Evolutionary conservation across 371 early-diverging fungal genomes (phyloP), one percentile per base, ranked within the genome.

Genomic region (Lichtheimia hyalospora): DNA sequence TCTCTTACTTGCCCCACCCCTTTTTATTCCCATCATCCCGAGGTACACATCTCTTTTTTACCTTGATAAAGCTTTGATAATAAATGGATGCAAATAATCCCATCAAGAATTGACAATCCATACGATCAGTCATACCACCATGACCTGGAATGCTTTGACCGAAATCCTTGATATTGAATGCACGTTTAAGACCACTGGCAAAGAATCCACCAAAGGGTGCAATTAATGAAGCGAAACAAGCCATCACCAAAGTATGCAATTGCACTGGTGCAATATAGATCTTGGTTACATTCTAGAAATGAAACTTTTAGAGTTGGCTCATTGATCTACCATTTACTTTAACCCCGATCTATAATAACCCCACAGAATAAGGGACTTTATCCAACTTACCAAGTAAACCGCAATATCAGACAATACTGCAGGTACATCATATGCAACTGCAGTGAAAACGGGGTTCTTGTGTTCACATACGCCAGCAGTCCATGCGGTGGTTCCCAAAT

Each of bases 191-290:
- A 3, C 94, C 99, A 68, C 95, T 94, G 8, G 99, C 99, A 82
- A 99, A 97, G 84, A 99, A 98, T 4, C 99, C 99, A 34, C 98
- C 98, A 77, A 99, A 98, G 12, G 99, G 99, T 16, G 99, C 99
- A 64, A 99, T 94, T 57, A 98, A 68, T 2, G 97, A 96, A 3
- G 99, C 98, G 81, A 98, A 96, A 40, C 90, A 82, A 1, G 96
- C 89, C 86, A 99, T 87, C 7, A 92, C 75, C 18, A 98, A 70
- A 23, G 92, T 82, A 69, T 99, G 99, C 27, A 93, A 74, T 69
- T 96, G 95, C 57, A 98, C 74, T 16, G 94, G 93, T 15, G 89
- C 86, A 48, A 98, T 81, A 67, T 71, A 75, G 0, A 81, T 66
- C 42, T 64, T 54, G 0, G 76, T 60, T 5, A 73, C 51, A 60